Base-by-base conservation (phyloP, 208 protist genomes). In the Trypanosoma brucei region DNA sequence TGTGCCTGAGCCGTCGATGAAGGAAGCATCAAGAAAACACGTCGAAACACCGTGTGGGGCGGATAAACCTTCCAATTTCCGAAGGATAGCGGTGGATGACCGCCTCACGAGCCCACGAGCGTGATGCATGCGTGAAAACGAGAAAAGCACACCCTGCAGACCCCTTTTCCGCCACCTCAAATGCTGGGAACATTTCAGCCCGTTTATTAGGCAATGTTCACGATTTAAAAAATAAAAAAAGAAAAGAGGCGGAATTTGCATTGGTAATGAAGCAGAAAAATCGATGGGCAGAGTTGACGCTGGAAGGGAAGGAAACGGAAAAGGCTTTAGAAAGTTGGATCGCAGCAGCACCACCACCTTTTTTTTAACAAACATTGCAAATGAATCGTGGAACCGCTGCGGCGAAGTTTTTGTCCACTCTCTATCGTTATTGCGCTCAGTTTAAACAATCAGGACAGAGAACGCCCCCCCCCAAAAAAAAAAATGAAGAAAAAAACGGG, bases 41-140 rank as follows among this genome's bases (percentile, higher is more conserved):
- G 68, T 67, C 0, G 53, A 33, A 30, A 73, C 61, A 58, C 62
- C 60, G 40, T 73, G 59, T 40, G 68, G 48, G 2, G 59, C 38
- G 38, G 65, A 39, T 33, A 34, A 0, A 46, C 58, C 57, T 55
- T 86, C 80, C 14, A 83, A n/a, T 14, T 39, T 2, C 11, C 65
- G 66, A 35, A 88, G 60, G 1, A 59, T 54, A 2, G 49, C 38
- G 8, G 55, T 49, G 8, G 78, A 74, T 0, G 66, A 67, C 1
- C 59, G 75, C 3, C 73, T 72, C 3, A 86, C 75, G 22, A 90
- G 65, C 14, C 79, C 79, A 34, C 80, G 76, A 11, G 81, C 66
- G 40, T 90, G 77, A 56, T 90, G 76, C 83, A 90, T 90, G 34
- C 3, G 2, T 13, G 13, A 39, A 38, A 11, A 44, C 9, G 60